Base-by-base conservation (phyloP, 2,329 filamentous ascomycete genomes). In the Pseudocercospora crystallina region DNA sequence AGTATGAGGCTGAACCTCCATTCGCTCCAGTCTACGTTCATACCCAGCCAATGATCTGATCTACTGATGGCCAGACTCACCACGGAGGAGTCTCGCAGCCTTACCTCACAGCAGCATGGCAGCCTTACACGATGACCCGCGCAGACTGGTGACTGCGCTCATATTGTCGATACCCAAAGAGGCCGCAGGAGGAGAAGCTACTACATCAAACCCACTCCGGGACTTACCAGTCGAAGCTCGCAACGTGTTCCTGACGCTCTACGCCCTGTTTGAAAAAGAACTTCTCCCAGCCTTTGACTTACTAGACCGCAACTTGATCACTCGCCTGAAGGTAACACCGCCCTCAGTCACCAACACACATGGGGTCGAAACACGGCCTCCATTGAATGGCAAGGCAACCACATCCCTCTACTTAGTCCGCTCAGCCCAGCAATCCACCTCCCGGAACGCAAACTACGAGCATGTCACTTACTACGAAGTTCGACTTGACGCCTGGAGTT, bases 241-340 rank as follows among this genome's bases (percentile, higher is more conserved):
- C 70, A 68, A 59, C 42, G 72, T 87, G 12, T 74, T 96, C n/a
- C 74, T 90, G 1, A 90, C 89, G 0, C 80, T 96, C 0, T 91
- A 96, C 71, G 87, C 90, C 31, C 74, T 96, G 11, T 95, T 95
- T 64, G 90, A 90, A 0, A 82, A 83, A 56, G 80, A 90, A 47
- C 73, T 96, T 2, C 83, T 96, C 1, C 88, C 90, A 2, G 90
- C 92, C 0, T 78, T 99, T 2, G 91, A 97, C 69, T 78, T 97
- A 0, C 78, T 99, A 1, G 94, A 99, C 69, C 81, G 89, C 20
- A 74, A 79, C 2, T 80, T 94, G 0, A 82, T 96, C 31, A 83
- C 77, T 5, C 78, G 83, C 1, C 69, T 78, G 3, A 44, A 47
- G 20, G 17, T 49, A 13, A 20, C 33, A 7, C 8, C 36, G 11